Conservation (phyloP, 306 rosid species). For the Acacia acuminata region DNA sequence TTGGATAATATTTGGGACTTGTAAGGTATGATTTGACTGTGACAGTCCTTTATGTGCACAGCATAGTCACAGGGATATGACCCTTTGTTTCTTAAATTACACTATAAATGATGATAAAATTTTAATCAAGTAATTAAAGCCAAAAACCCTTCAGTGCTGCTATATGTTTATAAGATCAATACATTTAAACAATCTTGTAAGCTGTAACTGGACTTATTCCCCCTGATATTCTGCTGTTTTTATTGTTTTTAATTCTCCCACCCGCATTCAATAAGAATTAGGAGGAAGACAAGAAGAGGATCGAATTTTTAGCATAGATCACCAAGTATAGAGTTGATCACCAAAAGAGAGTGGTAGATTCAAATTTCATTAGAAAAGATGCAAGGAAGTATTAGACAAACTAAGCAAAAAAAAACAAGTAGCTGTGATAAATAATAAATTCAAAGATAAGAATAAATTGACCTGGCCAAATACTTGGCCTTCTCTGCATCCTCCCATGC, state of each 20-base stretch:
- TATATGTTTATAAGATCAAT: not conserved
- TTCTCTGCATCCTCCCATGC: slow-evolving; percentile 98
- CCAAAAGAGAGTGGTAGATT: not conserved
- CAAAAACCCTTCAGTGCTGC: not conserved
- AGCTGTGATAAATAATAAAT: not conserved
- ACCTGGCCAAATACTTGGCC: slow-evolving; percentile 95
- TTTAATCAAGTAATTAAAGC: not conserved
- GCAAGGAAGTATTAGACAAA: slow-evolving; percentile 2
- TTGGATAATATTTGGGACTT: not conserved
- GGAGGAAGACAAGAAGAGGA: not conserved
- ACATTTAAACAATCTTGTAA: not conserved
- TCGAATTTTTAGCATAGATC: not conserved
- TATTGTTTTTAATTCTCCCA: not conserved
- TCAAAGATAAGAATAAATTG: slow-evolving; percentile 8
- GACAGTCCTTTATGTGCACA: not conserved
- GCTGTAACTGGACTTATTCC: slow-evolving; percentile 3
- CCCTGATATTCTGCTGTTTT: not conserved
- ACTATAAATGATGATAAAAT: not conserved
- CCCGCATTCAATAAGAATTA: not conserved
- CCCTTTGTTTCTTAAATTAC: not conserved
- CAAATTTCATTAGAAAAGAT: slow-evolving; percentile 7
- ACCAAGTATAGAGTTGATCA: not conserved
- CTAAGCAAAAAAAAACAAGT: not conserved
- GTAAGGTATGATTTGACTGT: not conserved
- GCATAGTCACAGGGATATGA: not conserved